Percentiles rank a stretch among this genome's conserved stretches.
These are phyloP conservation scores for Claviceps pazoutovae DNA, from an alignment of 2,329 filamentous ascomycete species.

Conservation along the genomic window DNA sequence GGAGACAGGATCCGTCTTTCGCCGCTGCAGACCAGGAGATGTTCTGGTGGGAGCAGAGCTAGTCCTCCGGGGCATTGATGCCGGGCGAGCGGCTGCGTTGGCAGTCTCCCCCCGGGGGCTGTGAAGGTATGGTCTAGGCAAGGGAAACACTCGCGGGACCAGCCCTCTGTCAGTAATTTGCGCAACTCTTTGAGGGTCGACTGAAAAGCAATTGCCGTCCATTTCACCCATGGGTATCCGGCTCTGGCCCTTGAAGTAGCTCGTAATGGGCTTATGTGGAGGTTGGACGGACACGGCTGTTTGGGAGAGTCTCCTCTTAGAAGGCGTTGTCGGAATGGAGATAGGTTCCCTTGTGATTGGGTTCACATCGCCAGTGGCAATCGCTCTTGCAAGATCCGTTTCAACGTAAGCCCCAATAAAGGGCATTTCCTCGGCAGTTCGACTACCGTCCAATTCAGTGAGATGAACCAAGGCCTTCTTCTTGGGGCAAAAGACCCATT, in stretches of 20 bases:
- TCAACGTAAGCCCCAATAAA: constrained; percentile 70
- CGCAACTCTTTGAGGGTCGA: constrained; percentile 35
- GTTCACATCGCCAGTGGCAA: constrained; percentile 72
- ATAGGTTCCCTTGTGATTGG: constrained; percentile 72
- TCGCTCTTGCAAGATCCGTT: constrained; percentile 51
- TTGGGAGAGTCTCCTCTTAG: constrained; percentile 29
- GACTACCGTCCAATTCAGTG: constrained; percentile 47
- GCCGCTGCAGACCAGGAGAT: constrained; percentile 29
- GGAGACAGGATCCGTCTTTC: constrained; percentile 38
- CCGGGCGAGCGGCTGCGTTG: constrained; percentile 3
- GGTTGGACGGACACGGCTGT: constrained; percentile 13
- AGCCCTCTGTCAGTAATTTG: constrained; percentile 34
- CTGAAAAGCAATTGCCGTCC: constrained; percentile 46
- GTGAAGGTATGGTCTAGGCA: constrained; percentile 43
- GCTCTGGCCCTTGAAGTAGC: constrained; percentile 36
- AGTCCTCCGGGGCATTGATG: constrained; percentile 5
- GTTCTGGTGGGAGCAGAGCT: constrained; percentile 13
- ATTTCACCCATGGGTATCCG: constrained; percentile 48
- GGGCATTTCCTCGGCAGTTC: constrained; percentile 56
- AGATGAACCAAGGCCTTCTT: constrained; percentile 60
- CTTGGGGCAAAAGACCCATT: constrained; percentile 81
- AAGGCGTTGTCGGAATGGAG: constrained; percentile 25
- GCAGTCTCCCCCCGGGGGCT: constrained; percentile 13
- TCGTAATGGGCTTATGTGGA: constrained; percentile 35
- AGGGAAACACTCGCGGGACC: constrained; percentile 42